A percentile compares a stretch with the other conserved stretches of the same genome.
Conservation (phyloP, 2,329 filamentous ascomycete species). For the Alternaria metachromatica region DNA sequence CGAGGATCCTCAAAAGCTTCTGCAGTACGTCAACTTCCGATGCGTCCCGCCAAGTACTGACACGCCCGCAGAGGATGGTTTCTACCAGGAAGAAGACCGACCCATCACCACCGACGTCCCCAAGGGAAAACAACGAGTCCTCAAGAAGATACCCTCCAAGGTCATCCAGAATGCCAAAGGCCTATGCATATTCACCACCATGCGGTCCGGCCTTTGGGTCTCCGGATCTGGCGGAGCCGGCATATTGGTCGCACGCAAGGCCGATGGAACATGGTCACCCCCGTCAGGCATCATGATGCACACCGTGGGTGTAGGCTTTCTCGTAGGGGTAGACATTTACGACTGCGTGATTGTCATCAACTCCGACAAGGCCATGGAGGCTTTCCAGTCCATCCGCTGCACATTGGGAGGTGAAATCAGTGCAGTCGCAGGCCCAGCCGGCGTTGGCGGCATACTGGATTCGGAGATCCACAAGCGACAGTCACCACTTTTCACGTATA, state of each 20-base stretch:
- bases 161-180: slow-evolving; percentile 90
- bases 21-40: slow-evolving; percentile 69
- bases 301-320: slow-evolving; percentile 85
- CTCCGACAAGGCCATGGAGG: slow-evolving; percentile 80
- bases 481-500: slow-evolving; percentile 80
- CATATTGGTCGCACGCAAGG: slow-evolving; percentile 80
- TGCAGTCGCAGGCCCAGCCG: slow-evolving; percentile 77
- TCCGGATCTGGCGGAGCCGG: slow-evolving; percentile 91
- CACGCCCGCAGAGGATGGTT: slow-evolving; percentile 65
- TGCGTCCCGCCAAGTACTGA: slow-evolving; percentile 20
- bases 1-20: slow-evolving; percentile 86
- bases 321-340: slow-evolving; percentile 92
- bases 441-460: slow-evolving; percentile 76
- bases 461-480: slow-evolving; percentile 71
- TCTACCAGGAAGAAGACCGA: slow-evolving; percentile 65
- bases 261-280: slow-evolving; percentile 88
- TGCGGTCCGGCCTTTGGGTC: slow-evolving; percentile 91
- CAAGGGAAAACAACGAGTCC: slow-evolving; percentile 67
- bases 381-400: slow-evolving; percentile 79
- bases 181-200: slow-evolving; percentile 91
- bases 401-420: slow-evolving; percentile 84
- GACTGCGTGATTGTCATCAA: slow-evolving; percentile 95
- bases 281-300: slow-evolving; percentile 91
- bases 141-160: slow-evolving; percentile 83
- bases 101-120: slow-evolving; percentile 56